phyloP scores from a whole-genome alignment of 345 rosid species.

The Triadica sebifera region DNA sequence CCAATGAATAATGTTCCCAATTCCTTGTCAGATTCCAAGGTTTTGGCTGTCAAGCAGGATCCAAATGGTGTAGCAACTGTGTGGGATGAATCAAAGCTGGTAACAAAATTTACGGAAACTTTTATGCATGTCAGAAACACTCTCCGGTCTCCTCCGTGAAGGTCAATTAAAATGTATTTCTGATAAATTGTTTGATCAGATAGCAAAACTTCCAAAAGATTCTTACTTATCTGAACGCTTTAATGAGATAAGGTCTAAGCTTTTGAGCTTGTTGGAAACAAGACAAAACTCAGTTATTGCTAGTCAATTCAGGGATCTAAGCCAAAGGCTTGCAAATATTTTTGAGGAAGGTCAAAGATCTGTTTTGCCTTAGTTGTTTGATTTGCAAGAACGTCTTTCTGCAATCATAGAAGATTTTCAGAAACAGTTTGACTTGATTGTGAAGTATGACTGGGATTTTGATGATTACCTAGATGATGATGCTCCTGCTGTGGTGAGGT shows the following conservation, averaged over 20 bases:
- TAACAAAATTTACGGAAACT: slow-evolving; percentile 59
- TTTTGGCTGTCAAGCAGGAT: slow-evolving; percentile 41
- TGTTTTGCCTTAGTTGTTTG: slow-evolving; percentile 76
- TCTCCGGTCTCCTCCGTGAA: slow-evolving; percentile 85
- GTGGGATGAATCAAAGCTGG: slow-evolving; percentile 78
- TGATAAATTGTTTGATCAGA: slow-evolving; percentile 73
- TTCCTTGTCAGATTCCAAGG: slow-evolving; percentile 34
- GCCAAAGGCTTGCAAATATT: slow-evolving; percentile 65
- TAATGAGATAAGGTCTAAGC: slow-evolving; percentile 65
- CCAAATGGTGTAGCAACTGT: slow-evolving; percentile 35
- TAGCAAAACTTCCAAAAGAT: slow-evolving; percentile 72
- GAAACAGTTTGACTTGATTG: slow-evolving; percentile 87
- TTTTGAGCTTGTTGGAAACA: slow-evolving; percentile 68
- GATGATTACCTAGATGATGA: slow-evolving; percentile 92
- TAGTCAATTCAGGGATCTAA: slow-evolving; percentile 67
- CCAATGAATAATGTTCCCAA: slow-evolving; percentile 23
- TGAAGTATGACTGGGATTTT: slow-evolving; percentile 94
- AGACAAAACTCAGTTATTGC: slow-evolving; percentile 72
- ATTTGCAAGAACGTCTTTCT: slow-evolving; percentile 76
- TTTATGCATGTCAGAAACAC: slow-evolving; percentile 85
- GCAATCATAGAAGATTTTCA: slow-evolving; percentile 84
- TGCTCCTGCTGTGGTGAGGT: slow-evolving; percentile 98
- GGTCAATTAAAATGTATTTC: slow-evolving; percentile 73
- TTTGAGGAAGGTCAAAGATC: slow-evolving; percentile 80
- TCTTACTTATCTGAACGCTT: slow-evolving; percentile 63